phyloP scores from a whole-genome alignment of 2,329 filamentous ascomycete species.

The Exophiala sideris region DNA sequence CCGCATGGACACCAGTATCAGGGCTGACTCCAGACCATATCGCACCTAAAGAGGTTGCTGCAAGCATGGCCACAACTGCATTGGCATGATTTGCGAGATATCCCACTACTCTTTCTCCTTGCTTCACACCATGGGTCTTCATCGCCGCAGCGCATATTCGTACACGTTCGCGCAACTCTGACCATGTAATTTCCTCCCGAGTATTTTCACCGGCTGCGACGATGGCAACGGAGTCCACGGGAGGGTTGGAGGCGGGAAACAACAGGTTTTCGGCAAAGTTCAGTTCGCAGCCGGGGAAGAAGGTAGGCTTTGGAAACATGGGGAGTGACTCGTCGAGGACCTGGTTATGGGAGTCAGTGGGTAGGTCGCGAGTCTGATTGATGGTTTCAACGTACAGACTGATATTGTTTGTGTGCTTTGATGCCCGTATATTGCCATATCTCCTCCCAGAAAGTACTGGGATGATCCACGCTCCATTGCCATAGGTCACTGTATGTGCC shows the following conservation, averaged over 20 bases:
- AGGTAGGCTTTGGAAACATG: slow-evolving; percentile 83
- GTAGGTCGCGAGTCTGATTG: not conserved
- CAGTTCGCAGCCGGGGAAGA: slow-evolving; percentile 73
- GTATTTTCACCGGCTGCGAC: slow-evolving; percentile 76
- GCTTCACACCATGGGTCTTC: slow-evolving; percentile 60
- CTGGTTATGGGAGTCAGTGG: slow-evolving; percentile 39
- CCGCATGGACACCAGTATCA: slow-evolving; percentile 86
- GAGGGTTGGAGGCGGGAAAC: slow-evolving; percentile 61
- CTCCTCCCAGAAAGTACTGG: slow-evolving; percentile 76
- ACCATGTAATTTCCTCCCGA: slow-evolving; percentile 69
- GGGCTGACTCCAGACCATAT: slow-evolving; percentile 93
- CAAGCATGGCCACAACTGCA: slow-evolving; percentile 83
- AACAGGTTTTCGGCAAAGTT: slow-evolving; percentile 97
- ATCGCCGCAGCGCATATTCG: slow-evolving; percentile 69
- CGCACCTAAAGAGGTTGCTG: slow-evolving; percentile 75
- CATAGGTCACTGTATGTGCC: slow-evolving; percentile 71
- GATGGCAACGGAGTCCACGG: slow-evolving; percentile 64
- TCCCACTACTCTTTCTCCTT: slow-evolving; percentile 61
- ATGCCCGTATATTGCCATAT: slow-evolving; percentile 82
- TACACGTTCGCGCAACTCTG: slow-evolving; percentile 73
- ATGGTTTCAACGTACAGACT: slow-evolving; percentile 32
- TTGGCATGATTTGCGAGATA: slow-evolving; percentile 90
- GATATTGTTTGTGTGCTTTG: slow-evolving; percentile 60
- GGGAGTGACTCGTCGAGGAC: slow-evolving; percentile 64
- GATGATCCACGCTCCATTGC: slow-evolving; percentile 76